Conservation (phyloP, 2,329 filamentous ascomycete genomes). For the Colletotrichum siamense region DNA sequence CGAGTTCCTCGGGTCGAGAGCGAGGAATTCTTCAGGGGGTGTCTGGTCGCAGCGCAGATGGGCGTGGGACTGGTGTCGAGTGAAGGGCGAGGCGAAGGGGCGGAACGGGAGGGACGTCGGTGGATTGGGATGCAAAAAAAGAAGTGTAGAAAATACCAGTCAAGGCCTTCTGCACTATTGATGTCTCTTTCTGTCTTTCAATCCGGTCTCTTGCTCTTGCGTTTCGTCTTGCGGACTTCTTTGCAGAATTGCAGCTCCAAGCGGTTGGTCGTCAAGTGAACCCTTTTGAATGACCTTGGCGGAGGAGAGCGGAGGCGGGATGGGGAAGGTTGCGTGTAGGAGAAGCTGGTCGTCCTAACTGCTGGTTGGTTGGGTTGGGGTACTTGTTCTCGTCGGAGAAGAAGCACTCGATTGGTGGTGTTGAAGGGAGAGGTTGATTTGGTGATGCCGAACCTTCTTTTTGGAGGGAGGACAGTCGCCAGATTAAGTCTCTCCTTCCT, state of each 20-base stretch:
- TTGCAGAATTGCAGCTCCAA: constrained; percentile 7
- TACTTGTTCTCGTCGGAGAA: neutral
- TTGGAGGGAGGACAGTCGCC: constrained; percentile 29
- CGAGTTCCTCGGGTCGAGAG: constrained; percentile 48
- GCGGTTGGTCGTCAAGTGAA: constrained; percentile 14
- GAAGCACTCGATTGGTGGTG: neutral
- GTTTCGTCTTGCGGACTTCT: neutral
- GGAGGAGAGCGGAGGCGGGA: neutral
- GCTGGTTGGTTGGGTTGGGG: neutral
- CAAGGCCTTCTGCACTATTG: constrained; percentile 36
- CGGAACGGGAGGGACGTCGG: constrained; percentile 4
- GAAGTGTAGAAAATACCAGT: constrained; percentile 42
- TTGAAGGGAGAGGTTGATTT: neutral
- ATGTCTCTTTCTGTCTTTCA: constrained; percentile 29
- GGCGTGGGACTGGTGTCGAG: constrained; percentile 7
- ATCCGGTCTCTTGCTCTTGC: constrained; percentile 20
- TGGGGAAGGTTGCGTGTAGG: neutral
- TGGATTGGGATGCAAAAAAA: neutral
- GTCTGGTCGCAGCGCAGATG: constrained; percentile 1
- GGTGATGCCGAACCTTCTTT: neutral
- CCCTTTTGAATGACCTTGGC: constrained; percentile 10
- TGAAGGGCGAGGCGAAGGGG: constrained; percentile 12
- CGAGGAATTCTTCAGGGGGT: constrained; percentile 44
- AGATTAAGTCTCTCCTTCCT: constrained; percentile 23
- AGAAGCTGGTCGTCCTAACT: neutral